phyloP scores from a whole-genome alignment of 2,329 filamentous ascomycete species.

The Microdochium trichocladiopsis region DNA sequence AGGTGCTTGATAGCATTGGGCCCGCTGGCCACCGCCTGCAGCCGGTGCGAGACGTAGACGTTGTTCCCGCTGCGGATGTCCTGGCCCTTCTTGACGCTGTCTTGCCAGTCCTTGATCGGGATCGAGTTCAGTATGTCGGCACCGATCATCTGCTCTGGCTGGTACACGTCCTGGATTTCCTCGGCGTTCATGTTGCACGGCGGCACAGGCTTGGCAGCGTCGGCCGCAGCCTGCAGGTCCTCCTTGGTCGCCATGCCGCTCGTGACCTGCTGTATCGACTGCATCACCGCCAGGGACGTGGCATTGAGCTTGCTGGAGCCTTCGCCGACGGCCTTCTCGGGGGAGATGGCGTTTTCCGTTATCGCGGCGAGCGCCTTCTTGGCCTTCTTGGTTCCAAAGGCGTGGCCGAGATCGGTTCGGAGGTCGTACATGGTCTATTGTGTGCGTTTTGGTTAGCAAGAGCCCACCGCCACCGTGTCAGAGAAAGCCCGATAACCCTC shows the following conservation, averaged over 20 bases:
- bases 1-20: conserved; percentile 45
- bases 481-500: neutral
- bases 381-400: conserved; percentile 81
- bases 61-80: conserved; percentile 43
- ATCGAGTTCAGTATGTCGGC: conserved; percentile 59
- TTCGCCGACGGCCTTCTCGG: conserved; percentile 25
- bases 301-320: conserved; percentile 44
- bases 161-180: conserved; percentile 67
- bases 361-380: conserved; percentile 61
- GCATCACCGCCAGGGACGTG: conserved; percentile 53
- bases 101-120: conserved; percentile 68
- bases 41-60: conserved; percentile 58
- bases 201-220: conserved; percentile 67
- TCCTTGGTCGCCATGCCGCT: conserved; percentile 60
- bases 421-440: conserved; percentile 50
- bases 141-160: conserved; percentile 59
- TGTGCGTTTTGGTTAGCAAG: neutral
- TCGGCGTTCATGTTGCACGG: conserved; percentile 60
- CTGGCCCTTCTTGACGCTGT: conserved; percentile 52
- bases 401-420: conserved; percentile 63
- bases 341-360: conserved; percentile 58
- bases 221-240: conserved; percentile 56
- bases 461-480: conserved; percentile 10
- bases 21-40: conserved; percentile 46
- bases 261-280: conserved; percentile 54